phyloP scores from a whole-genome alignment of 805 yeast genomes.

The Starmerella potacharoeniae region DNA sequence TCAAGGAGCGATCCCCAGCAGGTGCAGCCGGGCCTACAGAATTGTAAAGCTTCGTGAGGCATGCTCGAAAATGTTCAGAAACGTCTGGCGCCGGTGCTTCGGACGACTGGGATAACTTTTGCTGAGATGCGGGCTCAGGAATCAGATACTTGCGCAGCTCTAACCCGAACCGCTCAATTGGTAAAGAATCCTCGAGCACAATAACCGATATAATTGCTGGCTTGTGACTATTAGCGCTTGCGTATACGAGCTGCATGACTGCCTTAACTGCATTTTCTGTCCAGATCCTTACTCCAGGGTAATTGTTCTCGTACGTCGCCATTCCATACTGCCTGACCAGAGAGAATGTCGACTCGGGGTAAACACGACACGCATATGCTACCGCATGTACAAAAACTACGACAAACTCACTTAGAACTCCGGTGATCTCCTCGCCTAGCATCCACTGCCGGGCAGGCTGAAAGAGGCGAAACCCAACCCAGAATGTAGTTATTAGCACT shows the following conservation, averaged over 20 bases:
- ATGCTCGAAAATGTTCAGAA: slow-evolving; percentile 14
- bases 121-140: background rate
- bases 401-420: slow-evolving; percentile 38
- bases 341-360: slow-evolving; percentile 42
- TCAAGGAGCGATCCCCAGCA: slow-evolving; percentile 7
- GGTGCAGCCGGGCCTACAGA: background rate
- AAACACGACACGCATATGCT: slow-evolving; percentile 41
- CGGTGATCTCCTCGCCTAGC: slow-evolving; percentile 21
- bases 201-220: slow-evolving; percentile 26
- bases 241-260: slow-evolving; percentile 7
- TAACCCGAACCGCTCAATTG: slow-evolving; percentile 34
- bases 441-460: background rate
- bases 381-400: slow-evolving; percentile 44
- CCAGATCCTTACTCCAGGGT: slow-evolving; percentile 39
- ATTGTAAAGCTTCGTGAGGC: slow-evolving; percentile 8
- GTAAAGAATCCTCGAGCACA: slow-evolving; percentile 29
- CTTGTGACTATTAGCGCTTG: background rate
- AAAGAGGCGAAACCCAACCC: background rate
- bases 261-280: slow-evolving; percentile 31
- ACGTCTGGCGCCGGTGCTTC: slow-evolving; percentile 6
- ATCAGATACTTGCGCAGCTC: slow-evolving; percentile 26
- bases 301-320: slow-evolving; percentile 35
- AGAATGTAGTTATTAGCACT: background rate
- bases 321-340: slow-evolving; percentile 34
- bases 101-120: background rate